Base-by-base conservation (phyloP, 805 yeast genomes). In the Candida montana region DNA sequence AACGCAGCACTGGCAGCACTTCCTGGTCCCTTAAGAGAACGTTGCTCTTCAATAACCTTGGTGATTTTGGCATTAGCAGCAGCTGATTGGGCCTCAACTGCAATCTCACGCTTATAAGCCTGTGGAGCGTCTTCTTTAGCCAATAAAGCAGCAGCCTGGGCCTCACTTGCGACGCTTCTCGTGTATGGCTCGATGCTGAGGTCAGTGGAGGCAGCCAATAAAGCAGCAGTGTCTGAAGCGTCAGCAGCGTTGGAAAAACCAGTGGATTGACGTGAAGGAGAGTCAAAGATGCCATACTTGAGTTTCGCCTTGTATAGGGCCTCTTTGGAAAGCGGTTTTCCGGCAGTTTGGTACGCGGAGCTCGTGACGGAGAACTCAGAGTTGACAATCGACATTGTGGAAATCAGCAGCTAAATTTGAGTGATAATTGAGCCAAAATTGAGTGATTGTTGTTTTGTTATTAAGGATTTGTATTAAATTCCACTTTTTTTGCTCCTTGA, bases 181-280 rank as follows among this genome's bases (percentile, higher is more conserved):
- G 77, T 81, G 59, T 82, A 83, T 12, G 87, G 79, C 47, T 73
- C 75, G 30, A 82, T 75, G 2, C 79, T 71, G 34, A 80, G 68
- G 58, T 79, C 84, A 2, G 83, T 64, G 11, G 79, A 74, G 7
- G 85, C 75, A 2, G 93, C 95, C 47, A 83, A 67, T 40, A 82
- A 65, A 1, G 93, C 93, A 37, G 95, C 91, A 6, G 83, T 76
- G 56, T 81, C 88, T 13, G 86, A 74, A 23, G 89, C 86, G 18
- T 47, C 42, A 9, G 58, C 52, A 32, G 75, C 70, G 44, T 80
- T 71, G 46, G 75, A 71, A 24, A 82, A 83, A n/a, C 91, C 90
- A 6, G 79, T 63, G 10, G 71, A 63, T 4, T 49, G 46, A 47
- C 37, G 70, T 57, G 62, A 76, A 35, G 75, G 83, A 49, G 71